phyloP scores from a whole-genome alignment of 768 basidiomycete species.

The Xerocomellus chrysenteron region DNA sequence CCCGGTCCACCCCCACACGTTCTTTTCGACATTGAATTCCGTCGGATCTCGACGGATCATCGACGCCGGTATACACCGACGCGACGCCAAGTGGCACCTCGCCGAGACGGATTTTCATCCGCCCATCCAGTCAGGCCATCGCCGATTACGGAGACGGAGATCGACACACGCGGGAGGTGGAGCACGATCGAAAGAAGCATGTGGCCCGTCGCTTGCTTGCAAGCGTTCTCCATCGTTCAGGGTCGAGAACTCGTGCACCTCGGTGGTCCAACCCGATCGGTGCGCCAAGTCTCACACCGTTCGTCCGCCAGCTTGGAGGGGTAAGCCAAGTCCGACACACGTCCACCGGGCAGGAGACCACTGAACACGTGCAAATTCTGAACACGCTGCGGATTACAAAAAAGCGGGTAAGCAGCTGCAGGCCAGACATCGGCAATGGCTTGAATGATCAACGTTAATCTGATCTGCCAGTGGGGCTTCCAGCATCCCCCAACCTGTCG shows the following conservation, averaged over 20 bases:
- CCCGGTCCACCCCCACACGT: neutral
- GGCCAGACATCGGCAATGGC: too few relatives aligned
- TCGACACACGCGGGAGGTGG: neutral
- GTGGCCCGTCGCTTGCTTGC: too few relatives aligned
- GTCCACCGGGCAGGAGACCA: neutral
- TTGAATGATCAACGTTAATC: too few relatives aligned
- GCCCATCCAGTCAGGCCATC: neutral
- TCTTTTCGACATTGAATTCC: neutral
- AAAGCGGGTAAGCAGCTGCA: too few relatives aligned
- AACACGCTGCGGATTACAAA: too few relatives aligned
- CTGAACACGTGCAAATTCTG: neutral
- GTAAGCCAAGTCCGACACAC: neutral
- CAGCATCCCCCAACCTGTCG: too few relatives aligned
- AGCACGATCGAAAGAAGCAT: neutral
- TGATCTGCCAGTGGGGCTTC: too few relatives aligned
- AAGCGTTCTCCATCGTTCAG: too few relatives aligned
- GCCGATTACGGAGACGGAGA: neutral
- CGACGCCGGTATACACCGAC: slow-evolving; percentile 1
- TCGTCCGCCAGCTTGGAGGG: too few relatives aligned
- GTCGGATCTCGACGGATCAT: slow-evolving; percentile 5
- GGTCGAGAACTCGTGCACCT: too few relatives aligned
- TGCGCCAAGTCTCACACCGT: too few relatives aligned
- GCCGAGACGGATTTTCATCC: neutral
- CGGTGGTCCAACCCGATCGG: too few relatives aligned
- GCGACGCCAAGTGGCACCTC: neutral